Conservation (phyloP, 805 yeast genomes). For the Yamadazyma insecticola region DNA sequence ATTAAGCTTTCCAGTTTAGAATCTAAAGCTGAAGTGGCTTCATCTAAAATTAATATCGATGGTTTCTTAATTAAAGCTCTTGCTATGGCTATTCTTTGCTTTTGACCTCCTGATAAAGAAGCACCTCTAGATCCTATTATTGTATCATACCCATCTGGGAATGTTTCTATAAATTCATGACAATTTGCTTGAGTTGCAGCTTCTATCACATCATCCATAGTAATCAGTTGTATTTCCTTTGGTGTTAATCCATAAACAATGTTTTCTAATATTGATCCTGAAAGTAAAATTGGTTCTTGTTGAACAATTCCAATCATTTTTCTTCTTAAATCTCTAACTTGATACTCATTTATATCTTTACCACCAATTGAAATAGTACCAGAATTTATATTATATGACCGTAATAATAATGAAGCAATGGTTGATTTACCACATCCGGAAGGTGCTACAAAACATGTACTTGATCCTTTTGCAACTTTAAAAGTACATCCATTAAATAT, state of each 20-base stretch:
- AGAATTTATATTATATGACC: conserved; percentile 46
- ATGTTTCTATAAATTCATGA: conserved; percentile 50
- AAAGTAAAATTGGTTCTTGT: conserved; percentile 56
- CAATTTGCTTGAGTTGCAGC: conserved; percentile 52
- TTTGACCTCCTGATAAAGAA: conserved; percentile 69
- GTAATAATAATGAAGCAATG: conserved; percentile 47
- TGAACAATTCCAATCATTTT: conserved; percentile 53
- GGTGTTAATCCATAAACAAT: conserved; percentile 49
- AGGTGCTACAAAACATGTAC: conserved; percentile 48
- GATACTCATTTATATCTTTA: conserved; percentile 41
- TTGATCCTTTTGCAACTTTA: conserved; percentile 29
- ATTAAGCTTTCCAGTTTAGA: conserved; percentile 44
- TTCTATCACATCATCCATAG: conserved; percentile 38
- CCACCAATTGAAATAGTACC: conserved; percentile 54
- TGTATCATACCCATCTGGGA: conserved; percentile 61
- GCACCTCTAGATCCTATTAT: conserved; percentile 54
- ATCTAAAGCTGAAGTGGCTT: conserved; percentile 64
- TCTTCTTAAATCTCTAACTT: conserved; percentile 46
- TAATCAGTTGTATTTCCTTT: conserved; percentile 24
- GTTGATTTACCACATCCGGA: conserved; percentile 63
- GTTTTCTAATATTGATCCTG: conserved; percentile 54
- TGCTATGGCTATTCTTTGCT: conserved; percentile 74
- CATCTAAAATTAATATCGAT: conserved; percentile 59
- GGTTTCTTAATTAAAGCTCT: conserved; percentile 69
- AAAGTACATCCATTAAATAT: conserved; percentile 37